These are phyloP conservation scores for Candida mesenterica DNA, from an alignment of 1,139 yeast genomes.

Conservation along the genomic window DNA sequence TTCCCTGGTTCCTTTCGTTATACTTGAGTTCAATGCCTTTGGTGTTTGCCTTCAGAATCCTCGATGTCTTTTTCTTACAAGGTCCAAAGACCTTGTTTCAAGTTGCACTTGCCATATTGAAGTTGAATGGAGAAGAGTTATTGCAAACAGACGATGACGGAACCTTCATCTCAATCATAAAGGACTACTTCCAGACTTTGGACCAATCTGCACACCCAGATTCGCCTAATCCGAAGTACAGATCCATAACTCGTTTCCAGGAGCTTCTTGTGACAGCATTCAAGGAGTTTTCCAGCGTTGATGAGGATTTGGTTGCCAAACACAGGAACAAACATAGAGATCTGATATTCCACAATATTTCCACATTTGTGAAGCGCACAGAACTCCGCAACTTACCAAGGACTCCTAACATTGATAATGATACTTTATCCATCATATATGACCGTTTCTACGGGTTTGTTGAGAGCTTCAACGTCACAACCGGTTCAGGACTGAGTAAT, in stretches of 20 bases:
- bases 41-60: conserved; percentile 85
- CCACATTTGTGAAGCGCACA: conserved; percentile 86
- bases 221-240: conserved; percentile 60
- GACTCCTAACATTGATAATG: conserved; percentile 56
- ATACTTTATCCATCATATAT: conserved; percentile 67
- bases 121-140: conserved; percentile 82
- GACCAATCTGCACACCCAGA: conserved; percentile 82
- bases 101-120: conserved; percentile 84
- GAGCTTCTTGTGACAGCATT: conserved; percentile 89
- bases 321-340: conserved; percentile 73
- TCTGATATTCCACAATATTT: conserved; percentile 79
- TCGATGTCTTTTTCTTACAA: conserved; percentile 87
- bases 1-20: conserved; percentile 94
- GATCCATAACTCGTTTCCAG: conserved; percentile 80
- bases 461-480: conserved; percentile 61
- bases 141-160: conserved; percentile 89
- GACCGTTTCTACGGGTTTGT: conserved; percentile 82
- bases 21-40: conserved; percentile 93
- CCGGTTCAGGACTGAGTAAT: conserved; percentile 65
- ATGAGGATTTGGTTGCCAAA: conserved; percentile 68
- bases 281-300: conserved; percentile 79
- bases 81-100: conserved; percentile 91
- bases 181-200: conserved; percentile 73
- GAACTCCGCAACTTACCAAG: conserved; percentile 84
- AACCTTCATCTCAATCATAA: conserved; percentile 78